phyloP scores from a whole-genome alignment of 345 rosid genomes.

The Arabidopsis suecica region DNA sequence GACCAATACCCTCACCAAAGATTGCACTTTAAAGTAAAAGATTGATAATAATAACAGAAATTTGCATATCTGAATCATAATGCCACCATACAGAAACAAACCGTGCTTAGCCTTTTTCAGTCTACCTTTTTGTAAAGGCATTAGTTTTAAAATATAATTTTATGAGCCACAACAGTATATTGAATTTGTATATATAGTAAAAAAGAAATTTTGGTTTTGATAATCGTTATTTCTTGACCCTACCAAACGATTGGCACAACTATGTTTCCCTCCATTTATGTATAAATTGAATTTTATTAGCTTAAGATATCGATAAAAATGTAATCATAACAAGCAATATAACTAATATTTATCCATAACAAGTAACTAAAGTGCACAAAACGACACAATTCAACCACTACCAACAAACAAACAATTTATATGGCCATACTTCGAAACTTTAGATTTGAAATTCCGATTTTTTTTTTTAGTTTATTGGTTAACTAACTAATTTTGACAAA shows the following conservation, averaged over 20 bases:
- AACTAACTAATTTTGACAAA: constrained; percentile 10
- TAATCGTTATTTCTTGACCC: constrained; percentile 19
- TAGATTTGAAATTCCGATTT: constrained; percentile 15
- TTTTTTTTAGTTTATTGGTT: background rate
- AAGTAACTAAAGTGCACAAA: constrained; percentile 26
- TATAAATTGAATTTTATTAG: background rate
- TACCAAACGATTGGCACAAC: constrained; percentile 6
- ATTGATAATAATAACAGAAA: constrained; percentile 3
- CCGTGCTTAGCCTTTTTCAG: constrained; percentile 36
- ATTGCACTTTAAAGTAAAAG: constrained; percentile 34
- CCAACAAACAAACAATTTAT: constrained; percentile 16
- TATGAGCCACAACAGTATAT: background rate
- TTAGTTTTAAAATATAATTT: background rate
- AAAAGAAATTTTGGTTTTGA: background rate
- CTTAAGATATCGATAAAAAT: constrained; percentile 7
- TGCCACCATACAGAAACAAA: constrained; percentile 30
- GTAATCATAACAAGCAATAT: constrained; percentile 31
- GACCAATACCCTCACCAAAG: constrained; percentile 10
- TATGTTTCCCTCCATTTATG: constrained; percentile 32
- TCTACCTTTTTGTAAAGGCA: constrained; percentile 14
- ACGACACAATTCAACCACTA: constrained; percentile 43
- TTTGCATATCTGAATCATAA: constrained; percentile 30
- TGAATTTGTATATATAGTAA: background rate
- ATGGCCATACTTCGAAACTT: constrained; percentile 22
- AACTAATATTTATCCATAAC: constrained; percentile 27